Conservation (phyloP, 768 basidiomycete genomes). For the Leccinum pellstonianum region DNA sequence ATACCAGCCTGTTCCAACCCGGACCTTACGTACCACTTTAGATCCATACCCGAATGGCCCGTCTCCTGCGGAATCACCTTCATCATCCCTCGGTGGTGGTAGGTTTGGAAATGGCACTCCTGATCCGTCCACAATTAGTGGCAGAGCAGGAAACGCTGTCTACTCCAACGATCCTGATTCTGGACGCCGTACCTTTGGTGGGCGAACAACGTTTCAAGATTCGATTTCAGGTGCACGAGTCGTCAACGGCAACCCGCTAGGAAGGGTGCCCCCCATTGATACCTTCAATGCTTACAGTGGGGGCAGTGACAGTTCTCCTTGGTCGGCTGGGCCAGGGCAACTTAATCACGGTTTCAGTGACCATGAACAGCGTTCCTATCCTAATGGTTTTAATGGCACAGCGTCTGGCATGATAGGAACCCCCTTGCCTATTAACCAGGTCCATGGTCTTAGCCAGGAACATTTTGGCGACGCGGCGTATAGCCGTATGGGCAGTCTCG, state of each 20-base stretch:
- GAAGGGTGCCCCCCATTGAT: slow-evolving; percentile 38
- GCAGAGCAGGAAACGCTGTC: slow-evolving; percentile 40
- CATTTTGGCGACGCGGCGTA: slow-evolving; percentile 26
- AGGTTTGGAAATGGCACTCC: slow-evolving; percentile 68
- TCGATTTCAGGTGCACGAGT: slow-evolving; percentile 39
- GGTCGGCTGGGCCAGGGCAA: slow-evolving; percentile 34
- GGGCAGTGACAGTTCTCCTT: slow-evolving; percentile 31
- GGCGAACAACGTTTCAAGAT: slow-evolving; percentile 42
- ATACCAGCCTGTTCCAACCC: slow-evolving; percentile 66
- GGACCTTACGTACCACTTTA: slow-evolving; percentile 60
- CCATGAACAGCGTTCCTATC: slow-evolving; percentile 24
- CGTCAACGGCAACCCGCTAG: slow-evolving; percentile 33
- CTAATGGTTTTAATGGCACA: slow-evolving; percentile 25
- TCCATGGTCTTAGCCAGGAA: slow-evolving; percentile 29
- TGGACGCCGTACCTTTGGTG: slow-evolving; percentile 34
- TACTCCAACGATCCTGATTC: slow-evolving; percentile 38
- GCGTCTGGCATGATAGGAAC: slow-evolving; percentile 20
- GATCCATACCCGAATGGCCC: slow-evolving; percentile 56
- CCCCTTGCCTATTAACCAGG: slow-evolving; percentile 19
- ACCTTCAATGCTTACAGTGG: slow-evolving; percentile 38
- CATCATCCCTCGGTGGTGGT: slow-evolving; percentile 66
- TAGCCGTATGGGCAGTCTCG: slow-evolving; percentile 21
- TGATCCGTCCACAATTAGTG: slow-evolving; percentile 58
- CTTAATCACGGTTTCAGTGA: slow-evolving; percentile 20
- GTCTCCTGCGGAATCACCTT: slow-evolving; percentile 67